Percentiles rank a stretch among this genome's conserved stretches.
phyloP scores from a whole-genome alignment of 108 stramenopile genomes.

The Cylindrotheca closterium region DNA sequence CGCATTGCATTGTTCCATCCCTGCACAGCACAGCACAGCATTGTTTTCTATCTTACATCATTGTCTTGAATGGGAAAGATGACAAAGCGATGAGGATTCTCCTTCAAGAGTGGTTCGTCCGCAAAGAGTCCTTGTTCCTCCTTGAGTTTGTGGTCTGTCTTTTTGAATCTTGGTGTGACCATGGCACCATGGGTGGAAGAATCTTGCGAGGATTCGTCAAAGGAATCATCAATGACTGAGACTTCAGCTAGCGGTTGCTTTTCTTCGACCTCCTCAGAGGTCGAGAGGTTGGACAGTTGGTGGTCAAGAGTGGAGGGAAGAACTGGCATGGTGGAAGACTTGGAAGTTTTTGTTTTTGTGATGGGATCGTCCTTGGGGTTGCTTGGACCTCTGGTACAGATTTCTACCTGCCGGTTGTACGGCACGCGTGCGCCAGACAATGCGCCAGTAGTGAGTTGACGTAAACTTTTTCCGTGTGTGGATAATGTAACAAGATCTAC shows the following conservation, averaged over 20 bases:
- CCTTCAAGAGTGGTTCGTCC: conserved; percentile 71
- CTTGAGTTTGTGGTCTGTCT: conserved; percentile 67
- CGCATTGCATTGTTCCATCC: too few species aligned
- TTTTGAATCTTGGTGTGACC: neutral
- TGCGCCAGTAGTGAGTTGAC: too few species aligned
- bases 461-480: too few species aligned
- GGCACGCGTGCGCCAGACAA: too few species aligned
- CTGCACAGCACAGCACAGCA: too few species aligned
- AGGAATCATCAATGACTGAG: neutral
- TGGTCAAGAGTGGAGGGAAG: conserved; percentile 31
- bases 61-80: conserved; percentile 98
- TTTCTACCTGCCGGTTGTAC: too few species aligned
- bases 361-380: too few species aligned
- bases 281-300: conserved; percentile 32
- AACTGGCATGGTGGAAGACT: conserved; percentile 42
- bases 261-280: conserved; percentile 1
- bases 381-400: too few species aligned
- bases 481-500: too few species aligned
- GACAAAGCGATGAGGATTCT: conserved; percentile 94
- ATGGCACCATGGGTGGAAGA: neutral
- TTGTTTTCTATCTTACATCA: conserved; percentile 93
- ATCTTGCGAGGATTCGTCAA: conserved; percentile 12
- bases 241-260: conserved; percentile 5
- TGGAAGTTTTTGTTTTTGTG: too few species aligned
- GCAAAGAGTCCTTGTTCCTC: conserved; percentile 59